A percentile compares a stretch with the other conserved stretches of the same genome.
These are phyloP conservation scores for Fusarium solani-melongenae DNA, from an alignment of 2,329 filamentous ascomycete genomes.

Conservation along the genomic window DNA sequence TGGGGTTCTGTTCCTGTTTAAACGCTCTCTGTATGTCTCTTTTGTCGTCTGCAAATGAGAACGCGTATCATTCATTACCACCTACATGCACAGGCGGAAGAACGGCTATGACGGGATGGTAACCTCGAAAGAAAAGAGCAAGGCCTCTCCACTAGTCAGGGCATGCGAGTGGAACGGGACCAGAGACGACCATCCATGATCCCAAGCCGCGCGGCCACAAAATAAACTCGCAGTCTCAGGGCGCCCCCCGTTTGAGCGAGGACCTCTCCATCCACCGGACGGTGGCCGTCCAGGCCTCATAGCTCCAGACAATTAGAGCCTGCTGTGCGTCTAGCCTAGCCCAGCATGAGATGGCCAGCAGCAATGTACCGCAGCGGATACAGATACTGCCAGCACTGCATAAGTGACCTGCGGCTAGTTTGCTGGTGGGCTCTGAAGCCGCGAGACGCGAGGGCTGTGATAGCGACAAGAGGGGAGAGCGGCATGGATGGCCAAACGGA, in stretches of 20 bases:
- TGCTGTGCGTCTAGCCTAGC: neutral
- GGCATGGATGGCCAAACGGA: neutral
- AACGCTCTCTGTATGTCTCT: neutral
- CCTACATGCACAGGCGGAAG: constrained; percentile 15
- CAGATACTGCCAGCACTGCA: constrained; percentile 9
- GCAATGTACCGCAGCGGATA: constrained; percentile 10
- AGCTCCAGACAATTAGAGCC: neutral
- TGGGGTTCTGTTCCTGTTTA: constrained; percentile 10
- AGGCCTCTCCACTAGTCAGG: constrained; percentile 27
- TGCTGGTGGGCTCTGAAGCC: neutral
- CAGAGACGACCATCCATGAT: constrained; percentile 10
- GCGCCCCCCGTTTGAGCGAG: constrained; percentile 1
- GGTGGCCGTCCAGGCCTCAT: neutral
- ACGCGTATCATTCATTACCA: constrained; percentile 21
- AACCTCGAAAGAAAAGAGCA: constrained; percentile 30
- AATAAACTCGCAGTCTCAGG: constrained; percentile 38
- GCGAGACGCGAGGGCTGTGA: neutral
- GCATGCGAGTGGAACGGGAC: constrained; percentile 27
- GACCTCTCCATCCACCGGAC: neutral
- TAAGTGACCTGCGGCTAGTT: neutral
- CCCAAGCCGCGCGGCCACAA: constrained; percentile 36
- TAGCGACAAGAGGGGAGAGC: neutral
- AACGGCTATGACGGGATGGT: constrained; percentile 36
- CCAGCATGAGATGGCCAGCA: neutral
- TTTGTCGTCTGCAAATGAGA: constrained; percentile 7